A percentile compares a stretch with the other conserved stretches of the same genome.
These are phyloP conservation scores for Fusarium continuum DNA, from an alignment of 2,329 filamentous ascomycete species.

Conservation along the genomic window DNA sequence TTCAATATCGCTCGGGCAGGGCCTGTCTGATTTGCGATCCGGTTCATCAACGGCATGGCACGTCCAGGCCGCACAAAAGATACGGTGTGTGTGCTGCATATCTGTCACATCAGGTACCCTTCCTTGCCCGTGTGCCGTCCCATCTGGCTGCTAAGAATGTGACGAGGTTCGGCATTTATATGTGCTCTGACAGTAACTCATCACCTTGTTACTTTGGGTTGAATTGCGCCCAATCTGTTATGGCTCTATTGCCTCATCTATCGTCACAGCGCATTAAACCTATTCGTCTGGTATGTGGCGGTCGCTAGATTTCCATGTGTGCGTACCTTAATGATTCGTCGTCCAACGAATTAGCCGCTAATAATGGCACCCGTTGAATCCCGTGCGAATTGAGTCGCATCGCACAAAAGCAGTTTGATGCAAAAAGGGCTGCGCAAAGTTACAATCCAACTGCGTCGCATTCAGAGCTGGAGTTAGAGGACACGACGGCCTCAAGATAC, in stretches of 20 bases:
- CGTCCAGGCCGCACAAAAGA: constrained; percentile 35
- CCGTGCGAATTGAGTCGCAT: constrained; percentile 34
- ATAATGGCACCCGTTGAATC: constrained; percentile 35
- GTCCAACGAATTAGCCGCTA: constrained; percentile 21
- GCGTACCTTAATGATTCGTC: constrained; percentile 27
- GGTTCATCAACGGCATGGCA: constrained; percentile 32
- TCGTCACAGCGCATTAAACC: constrained; percentile 24
- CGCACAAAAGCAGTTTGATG: constrained; percentile 30
- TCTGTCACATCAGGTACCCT: constrained; percentile 13
- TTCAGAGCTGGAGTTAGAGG: not conserved
- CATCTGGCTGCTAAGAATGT: constrained; percentile 24
- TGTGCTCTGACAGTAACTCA: not conserved
- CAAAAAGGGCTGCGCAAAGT: constrained; percentile 23
- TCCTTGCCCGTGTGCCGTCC: constrained; percentile 11
- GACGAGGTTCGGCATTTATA: constrained; percentile 26
- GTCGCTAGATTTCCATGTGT: constrained; percentile 35
- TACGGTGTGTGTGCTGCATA: constrained; percentile 41
- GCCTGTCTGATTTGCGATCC: constrained; percentile 28
- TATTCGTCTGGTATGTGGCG: constrained; percentile 37
- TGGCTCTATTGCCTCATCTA: constrained; percentile 27
- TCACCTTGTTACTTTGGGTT: constrained; percentile 1
- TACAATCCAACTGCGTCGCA: not conserved
- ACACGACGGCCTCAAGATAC: not conserved
- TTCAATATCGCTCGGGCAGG: constrained; percentile 21
- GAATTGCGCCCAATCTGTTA: constrained; percentile 15